These are phyloP conservation scores for Psilocybe tampanensis DNA, from an alignment of 768 basidiomycete genomes.

Conservation along the genomic window DNA sequence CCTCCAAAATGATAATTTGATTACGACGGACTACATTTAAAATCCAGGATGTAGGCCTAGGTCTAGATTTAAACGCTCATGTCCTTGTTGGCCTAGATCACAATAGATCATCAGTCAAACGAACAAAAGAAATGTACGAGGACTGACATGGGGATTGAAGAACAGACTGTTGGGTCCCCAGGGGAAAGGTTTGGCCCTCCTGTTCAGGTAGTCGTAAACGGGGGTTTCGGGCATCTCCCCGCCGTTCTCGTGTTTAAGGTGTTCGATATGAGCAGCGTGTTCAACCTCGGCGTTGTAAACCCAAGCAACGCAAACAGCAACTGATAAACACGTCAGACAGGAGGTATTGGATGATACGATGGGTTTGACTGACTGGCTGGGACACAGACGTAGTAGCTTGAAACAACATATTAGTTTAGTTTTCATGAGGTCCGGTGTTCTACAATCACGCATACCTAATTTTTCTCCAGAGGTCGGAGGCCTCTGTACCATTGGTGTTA, in stretches of 20 bases:
- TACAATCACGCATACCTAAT: constrained; percentile 59
- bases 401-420: constrained; percentile 22
- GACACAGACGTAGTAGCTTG: constrained; percentile 73
- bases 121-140: neutral
- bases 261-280: constrained; percentile 72
- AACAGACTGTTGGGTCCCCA: constrained; percentile 87
- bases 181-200: constrained; percentile 76
- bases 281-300: constrained; percentile 60
- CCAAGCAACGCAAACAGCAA: constrained; percentile 53
- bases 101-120: neutral
- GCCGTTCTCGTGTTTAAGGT: constrained; percentile 70
- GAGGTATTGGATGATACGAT: neutral
- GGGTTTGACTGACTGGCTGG: constrained; percentile 63
- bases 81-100: constrained; percentile 64
- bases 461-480: constrained; percentile 83
- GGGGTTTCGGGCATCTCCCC: constrained; percentile 73
- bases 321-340: constrained; percentile 26
- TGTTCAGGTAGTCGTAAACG: constrained; percentile 78
- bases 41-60: neutral
- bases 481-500: constrained; percentile 50
- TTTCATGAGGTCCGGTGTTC: neutral
- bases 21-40: constrained; percentile 3
- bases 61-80: constrained; percentile 33
- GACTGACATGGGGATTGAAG: constrained; percentile 71
- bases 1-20: neutral